Conservation (phyloP, 768 basidiomycete species). For the Hericium erinaceus region DNA sequence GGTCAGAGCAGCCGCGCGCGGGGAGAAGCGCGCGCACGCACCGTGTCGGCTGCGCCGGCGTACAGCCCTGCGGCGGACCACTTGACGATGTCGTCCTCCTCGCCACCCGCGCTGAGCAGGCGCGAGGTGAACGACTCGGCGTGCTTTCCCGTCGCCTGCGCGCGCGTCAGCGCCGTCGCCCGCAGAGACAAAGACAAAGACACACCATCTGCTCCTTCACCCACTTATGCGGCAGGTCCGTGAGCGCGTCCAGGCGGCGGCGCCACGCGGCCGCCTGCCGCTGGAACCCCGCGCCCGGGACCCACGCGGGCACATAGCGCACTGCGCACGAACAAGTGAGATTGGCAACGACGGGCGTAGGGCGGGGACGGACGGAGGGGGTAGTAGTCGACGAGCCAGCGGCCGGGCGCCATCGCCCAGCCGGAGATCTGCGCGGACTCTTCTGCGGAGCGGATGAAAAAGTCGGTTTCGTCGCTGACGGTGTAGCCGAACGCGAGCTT, state of each 20-base stretch:
- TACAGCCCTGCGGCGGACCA: slow-evolving; percentile 14
- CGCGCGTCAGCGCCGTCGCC: neutral
- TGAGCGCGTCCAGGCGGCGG: slow-evolving; percentile 12
- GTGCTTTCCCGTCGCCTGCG: neutral
- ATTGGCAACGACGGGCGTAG: neutral
- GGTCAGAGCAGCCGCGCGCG: neutral
- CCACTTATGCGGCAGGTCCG: slow-evolving; percentile 9
- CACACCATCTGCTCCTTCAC: slow-evolving; percentile 9
- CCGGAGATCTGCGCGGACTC: slow-evolving; percentile 21
- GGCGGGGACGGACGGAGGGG: slow-evolving; percentile 24
- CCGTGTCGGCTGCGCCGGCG: slow-evolving; percentile 5
- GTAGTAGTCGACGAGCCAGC: slow-evolving; percentile 31
- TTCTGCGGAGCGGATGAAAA: slow-evolving; percentile 25
- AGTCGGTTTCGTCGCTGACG: slow-evolving; percentile 25
- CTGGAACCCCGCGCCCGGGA: slow-evolving; percentile 15
- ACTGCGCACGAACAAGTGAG: neutral
- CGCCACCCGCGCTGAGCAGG: slow-evolving; percentile 1
- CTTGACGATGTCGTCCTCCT: slow-evolving; percentile 14
- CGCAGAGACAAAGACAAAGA: neutral
- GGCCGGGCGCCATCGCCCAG: slow-evolving; percentile 22
- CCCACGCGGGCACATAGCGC: slow-evolving; percentile 12
- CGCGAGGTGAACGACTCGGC: neutral
- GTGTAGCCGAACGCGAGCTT: slow-evolving; percentile 34
- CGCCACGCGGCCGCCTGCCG: slow-evolving; percentile 10
- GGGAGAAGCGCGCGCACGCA: neutral